Evolutionary conservation across 257 asterid genomes (phyloP), one percentile per base, ranked within the genome.

Genomic region (Craterostigma plantagineum): DNA sequence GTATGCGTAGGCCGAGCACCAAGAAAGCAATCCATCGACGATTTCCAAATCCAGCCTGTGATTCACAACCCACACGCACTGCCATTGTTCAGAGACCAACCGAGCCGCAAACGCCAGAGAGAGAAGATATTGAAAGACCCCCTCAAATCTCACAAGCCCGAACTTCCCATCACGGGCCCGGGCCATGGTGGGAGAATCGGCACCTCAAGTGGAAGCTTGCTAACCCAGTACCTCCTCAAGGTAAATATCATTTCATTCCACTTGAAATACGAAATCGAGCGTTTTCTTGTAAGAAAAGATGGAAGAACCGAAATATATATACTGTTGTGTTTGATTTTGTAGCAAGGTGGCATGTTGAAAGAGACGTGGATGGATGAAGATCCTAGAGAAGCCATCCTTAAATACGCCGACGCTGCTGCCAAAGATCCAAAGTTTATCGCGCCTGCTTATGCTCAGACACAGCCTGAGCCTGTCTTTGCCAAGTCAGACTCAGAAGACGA

Each of bases 1-100:
- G 98, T 69, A 48, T 87, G 98, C 39, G 93, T 82, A 53, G 91
- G 90, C 4, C 95, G 98, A 48, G 98, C 98, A n/a, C 98, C 98
- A 9, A 65, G 95, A 74, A 79, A 79, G 64, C 74, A 70, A 50
- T 79, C 95, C 12, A 71, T 87, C 7, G 98, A 87, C 46, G 98
- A 87, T 72, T 82, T 76, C 36, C 71, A 58, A 67, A 69, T 86
- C 54, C 66, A 73, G 39, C 93, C 92, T n/a, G 86, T 82, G 46
- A 87, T 87, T 61, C 98, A 87, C 71, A 87, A 87, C 60, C 98
- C 98, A 37, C 98, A 87, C 33, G 92, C 98, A 0, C 67, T 87
- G n/a, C 98, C 98, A 14, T 42, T 82, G 42, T 79, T 87, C 55
- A 82, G 98, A 65, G 98, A 87, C 55, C 78, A 79, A 62, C 98